phyloP scores from a whole-genome alignment of 2,329 filamentous ascomycete species.

The Trichoderma sp. region DNA sequence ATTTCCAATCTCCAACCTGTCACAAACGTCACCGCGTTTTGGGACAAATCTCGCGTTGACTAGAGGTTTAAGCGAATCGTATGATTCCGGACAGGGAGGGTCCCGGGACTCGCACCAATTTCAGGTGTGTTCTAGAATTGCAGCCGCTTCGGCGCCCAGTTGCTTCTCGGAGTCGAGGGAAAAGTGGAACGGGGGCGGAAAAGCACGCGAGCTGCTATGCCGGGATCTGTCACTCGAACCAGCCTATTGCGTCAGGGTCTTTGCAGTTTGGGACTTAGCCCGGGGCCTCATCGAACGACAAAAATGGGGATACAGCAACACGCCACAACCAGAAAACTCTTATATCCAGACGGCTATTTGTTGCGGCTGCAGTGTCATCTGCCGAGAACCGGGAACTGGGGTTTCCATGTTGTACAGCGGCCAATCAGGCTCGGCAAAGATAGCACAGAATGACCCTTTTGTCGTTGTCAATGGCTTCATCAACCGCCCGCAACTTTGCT shows the following conservation, averaged over 20 bases:
- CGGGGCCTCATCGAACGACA: slow-evolving; percentile 18
- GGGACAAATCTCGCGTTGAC: neutral
- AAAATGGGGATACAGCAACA: slow-evolving; percentile 16
- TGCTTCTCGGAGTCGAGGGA: neutral
- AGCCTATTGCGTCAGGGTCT: slow-evolving; percentile 15
- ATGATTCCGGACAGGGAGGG: slow-evolving; percentile 8
- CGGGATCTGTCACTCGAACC: slow-evolving; percentile 1
- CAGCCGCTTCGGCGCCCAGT: neutral
- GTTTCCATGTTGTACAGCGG: neutral
- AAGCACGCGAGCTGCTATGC: slow-evolving; percentile 1
- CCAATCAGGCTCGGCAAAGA: slow-evolving; percentile 1
- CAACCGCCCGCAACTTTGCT: neutral
- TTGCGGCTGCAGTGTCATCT: neutral
- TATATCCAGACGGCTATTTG: neutral
- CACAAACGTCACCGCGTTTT: slow-evolving; percentile 4
- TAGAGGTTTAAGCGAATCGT: slow-evolving; percentile 11
- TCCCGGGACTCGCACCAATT: neutral
- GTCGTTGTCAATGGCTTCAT: neutral
- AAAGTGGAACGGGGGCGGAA: neutral
- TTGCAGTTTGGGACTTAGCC: slow-evolving; percentile 7
- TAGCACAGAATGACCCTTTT: neutral
- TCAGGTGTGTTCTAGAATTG: slow-evolving; percentile 1
- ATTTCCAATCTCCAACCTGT: neutral
- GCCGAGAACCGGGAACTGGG: slow-evolving; percentile 10
- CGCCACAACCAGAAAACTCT: neutral